These are phyloP conservation scores for Hortaea sp. DNA, from an alignment of 2,329 filamentous ascomycete species.

Conservation along the genomic window DNA sequence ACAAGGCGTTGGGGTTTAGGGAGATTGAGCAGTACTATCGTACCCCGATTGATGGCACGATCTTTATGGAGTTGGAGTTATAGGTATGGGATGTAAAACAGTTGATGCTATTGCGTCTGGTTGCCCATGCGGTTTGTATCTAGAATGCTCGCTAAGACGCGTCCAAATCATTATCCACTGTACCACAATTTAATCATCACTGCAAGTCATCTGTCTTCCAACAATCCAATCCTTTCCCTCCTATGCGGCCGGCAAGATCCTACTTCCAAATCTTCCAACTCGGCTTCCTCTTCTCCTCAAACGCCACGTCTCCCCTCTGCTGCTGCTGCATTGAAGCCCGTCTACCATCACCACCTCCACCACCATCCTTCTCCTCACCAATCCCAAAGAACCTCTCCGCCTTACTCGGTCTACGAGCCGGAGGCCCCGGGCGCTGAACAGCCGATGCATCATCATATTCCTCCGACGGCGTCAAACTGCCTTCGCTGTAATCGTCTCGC, in stretches of 20 bases:
- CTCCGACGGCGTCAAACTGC: slow-evolving; percentile 17
- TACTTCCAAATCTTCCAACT: slow-evolving; percentile 19
- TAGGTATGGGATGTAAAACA: background rate
- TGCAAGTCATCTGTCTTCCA: too few species aligned
- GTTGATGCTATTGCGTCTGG: too few species aligned
- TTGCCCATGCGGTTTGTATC: too few species aligned
- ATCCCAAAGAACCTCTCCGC: slow-evolving; percentile 24
- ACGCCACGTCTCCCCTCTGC: slow-evolving; percentile 5
- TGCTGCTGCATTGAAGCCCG: slow-evolving; percentile 4
- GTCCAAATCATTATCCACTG: too few species aligned
- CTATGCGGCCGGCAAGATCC: too few species aligned
- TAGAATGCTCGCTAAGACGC: too few species aligned
- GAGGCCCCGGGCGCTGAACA: slow-evolving; percentile 2
- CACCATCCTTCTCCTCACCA: slow-evolving; percentile 9
- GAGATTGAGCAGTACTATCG: slow-evolving; percentile 46
- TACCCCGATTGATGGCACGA: slow-evolving; percentile 43
- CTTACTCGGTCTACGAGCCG: slow-evolving; percentile 18
- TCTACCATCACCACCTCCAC: slow-evolving; percentile 4
- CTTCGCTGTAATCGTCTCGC: slow-evolving; percentile 5
- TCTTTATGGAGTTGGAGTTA: slow-evolving; percentile 37
- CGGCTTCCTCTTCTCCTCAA: slow-evolving; percentile 2
- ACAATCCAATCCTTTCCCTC: too few species aligned
- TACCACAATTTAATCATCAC: too few species aligned
- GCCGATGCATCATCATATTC: slow-evolving; percentile 18
- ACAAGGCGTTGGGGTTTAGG: slow-evolving; percentile 42